A percentile compares a stretch with the other conserved stretches of the same genome.
Evolutionary conservation across 1,284 basidiomycete species (phyloP).

Genomic region (Tylopilus sp.): DNA sequence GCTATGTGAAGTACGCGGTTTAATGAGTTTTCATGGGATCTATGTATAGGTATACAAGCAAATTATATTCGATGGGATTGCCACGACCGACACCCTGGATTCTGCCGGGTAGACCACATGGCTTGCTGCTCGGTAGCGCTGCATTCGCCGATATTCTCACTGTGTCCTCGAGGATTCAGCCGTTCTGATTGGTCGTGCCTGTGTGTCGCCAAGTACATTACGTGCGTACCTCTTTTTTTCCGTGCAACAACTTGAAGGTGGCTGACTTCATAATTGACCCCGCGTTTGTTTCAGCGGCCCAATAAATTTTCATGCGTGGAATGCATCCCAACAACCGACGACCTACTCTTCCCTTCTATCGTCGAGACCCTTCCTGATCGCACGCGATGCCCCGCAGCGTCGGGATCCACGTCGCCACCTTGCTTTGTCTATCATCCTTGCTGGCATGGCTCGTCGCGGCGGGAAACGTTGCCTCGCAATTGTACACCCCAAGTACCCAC

Average conservation of each 20-base stretch:
- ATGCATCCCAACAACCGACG: neutral
- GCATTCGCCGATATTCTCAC: too few relatives aligned
- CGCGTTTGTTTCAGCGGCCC: too few relatives aligned
- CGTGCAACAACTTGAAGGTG: too few relatives aligned
- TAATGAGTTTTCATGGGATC: too few relatives aligned
- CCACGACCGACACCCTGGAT: neutral
- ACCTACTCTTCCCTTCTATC: neutral
- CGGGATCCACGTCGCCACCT: neutral
- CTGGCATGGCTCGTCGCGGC: conserved; percentile 14
- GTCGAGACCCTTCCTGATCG: neutral
- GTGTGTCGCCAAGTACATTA: too few relatives aligned
- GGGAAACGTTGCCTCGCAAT: conserved; percentile 22
- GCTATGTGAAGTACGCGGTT: neutral
- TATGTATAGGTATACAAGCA: neutral
- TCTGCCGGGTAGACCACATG: too few relatives aligned
- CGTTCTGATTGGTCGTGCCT: too few relatives aligned
- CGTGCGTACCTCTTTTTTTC: too few relatives aligned
- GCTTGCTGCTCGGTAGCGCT: too few relatives aligned
- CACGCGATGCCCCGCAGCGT: neutral
- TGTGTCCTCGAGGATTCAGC: too few relatives aligned
- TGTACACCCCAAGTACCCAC: conserved; percentile 32
- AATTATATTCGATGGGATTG: neutral
- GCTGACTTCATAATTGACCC: too few relatives aligned
- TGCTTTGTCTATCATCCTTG: conserved; percentile 16
- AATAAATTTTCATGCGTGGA: too few relatives aligned